Conservation (phyloP, 2,329 filamentous ascomycete genomes). For the Aspergillus sp. region DNA sequence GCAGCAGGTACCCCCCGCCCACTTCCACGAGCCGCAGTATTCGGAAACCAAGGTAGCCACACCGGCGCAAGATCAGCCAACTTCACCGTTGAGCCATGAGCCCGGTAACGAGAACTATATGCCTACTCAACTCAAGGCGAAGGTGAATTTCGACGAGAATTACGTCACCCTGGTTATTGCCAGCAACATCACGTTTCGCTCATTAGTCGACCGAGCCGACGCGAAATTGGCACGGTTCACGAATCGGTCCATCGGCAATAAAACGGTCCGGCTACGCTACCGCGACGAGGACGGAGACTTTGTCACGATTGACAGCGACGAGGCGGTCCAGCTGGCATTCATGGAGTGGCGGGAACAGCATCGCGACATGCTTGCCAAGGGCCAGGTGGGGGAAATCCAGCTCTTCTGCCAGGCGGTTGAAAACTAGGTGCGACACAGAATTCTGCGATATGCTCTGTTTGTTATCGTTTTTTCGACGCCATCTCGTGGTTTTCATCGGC, state of each 20-base stretch:
- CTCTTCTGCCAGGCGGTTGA: slow-evolving; percentile 61
- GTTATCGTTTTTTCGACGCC: slow-evolving; percentile 3
- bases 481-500: slow-evolving; percentile 17
- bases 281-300: slow-evolving; percentile 86
- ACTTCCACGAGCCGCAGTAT: slow-evolving; percentile 33
- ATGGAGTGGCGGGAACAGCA: slow-evolving; percentile 82
- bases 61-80: slow-evolving; percentile 20
- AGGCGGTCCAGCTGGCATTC: slow-evolving; percentile 93
- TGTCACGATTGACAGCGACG: slow-evolving; percentile 87
- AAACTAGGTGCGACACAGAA: slow-evolving; percentile 14
- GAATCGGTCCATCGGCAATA: slow-evolving; percentile 69
- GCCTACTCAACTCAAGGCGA: slow-evolving; percentile 82
- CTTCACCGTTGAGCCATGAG: slow-evolving; percentile 26
- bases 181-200: slow-evolving; percentile 90
- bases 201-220: slow-evolving; percentile 88
- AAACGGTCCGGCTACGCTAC: slow-evolving; percentile 79
- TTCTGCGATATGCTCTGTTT: slow-evolving; percentile 5
- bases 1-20: no score
- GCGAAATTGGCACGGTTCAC: slow-evolving; percentile 86
- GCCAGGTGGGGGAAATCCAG: slow-evolving; percentile 80
- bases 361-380: slow-evolving; percentile 49
- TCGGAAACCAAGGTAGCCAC: slow-evolving; percentile 21
- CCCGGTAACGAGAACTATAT: slow-evolving; percentile 37
- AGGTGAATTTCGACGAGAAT: slow-evolving; percentile 84
- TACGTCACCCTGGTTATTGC: slow-evolving; percentile 94